Evolutionary conservation across 768 basidiomycete genomes (phyloP), one percentile per base, ranked within the genome.

Genomic region (Trametes elegans): DNA sequence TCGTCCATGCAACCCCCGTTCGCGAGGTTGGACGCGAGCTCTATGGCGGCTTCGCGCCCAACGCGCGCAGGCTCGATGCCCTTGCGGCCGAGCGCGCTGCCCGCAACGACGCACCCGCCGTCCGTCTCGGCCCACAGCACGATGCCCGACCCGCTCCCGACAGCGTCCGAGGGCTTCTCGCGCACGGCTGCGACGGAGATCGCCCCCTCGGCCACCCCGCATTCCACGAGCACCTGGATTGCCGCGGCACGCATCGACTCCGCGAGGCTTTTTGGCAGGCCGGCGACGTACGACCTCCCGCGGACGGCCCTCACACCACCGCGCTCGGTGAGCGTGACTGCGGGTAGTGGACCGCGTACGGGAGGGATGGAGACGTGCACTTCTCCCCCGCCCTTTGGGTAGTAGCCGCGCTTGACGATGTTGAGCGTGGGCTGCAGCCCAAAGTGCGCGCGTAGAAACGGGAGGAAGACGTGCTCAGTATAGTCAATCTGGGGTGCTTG

Each of bases 401-500:
- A 87, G 69, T 89, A 90, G 0, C 89, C 89, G 8, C 88, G 76
- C 54, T 73, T 78, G 38, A 70, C 62, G 44, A 90, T 69, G 23
- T 77, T 66, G 23, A 90, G 65, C 4, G 69, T 68, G 2, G 78
- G 68, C 7, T 66, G 52, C 36, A 76, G 48, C 16, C 76, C 61
- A 65, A 89, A 83, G 66, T 86, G 83, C 10, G 68, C 72, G 21
- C 70, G 71, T 27, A 89, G 67, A 66, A 91, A 92, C 0, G 88
- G 89, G 6, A 91, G 65, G 64, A 91, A 75, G 44, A 90, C 70
- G 57, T 82, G 72, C 74, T 4, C 38, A 13, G 78, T 79, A 66
- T 89, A 90, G 69, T 91, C 89, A 26, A 89, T 79, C 59, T 90
- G 90, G 0, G 90, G 90, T 5, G 88, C 88, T 38, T 76, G 68